Percentiles rank a stretch among this genome's conserved stretches.
Conservation (phyloP, 345 rosid species). For the Gossypium anomalum region DNA sequence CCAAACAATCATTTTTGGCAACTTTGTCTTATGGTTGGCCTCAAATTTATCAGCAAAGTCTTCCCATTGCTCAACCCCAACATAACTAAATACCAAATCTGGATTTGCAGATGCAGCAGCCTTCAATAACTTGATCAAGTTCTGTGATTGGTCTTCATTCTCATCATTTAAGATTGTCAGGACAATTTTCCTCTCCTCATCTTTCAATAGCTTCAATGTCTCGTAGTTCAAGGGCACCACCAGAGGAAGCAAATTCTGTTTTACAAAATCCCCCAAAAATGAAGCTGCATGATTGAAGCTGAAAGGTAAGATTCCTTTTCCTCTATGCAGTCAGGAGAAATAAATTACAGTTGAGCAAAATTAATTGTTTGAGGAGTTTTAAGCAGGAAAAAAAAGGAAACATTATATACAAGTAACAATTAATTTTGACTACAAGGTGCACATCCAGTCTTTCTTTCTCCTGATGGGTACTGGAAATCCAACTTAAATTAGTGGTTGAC, state of each 20-base stretch:
- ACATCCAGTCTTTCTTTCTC: no score
- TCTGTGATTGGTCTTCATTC: constrained; percentile 50
- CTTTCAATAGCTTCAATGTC: constrained; percentile 70
- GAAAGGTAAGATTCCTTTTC: constrained; percentile 3
- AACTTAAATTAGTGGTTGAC: no score
- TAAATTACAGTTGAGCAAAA: neutral
- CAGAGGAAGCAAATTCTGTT: constrained; percentile 76
- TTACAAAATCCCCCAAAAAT: constrained; percentile 72
- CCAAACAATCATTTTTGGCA: constrained; percentile 89
- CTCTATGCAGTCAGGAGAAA: neutral
- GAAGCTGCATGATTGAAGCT: constrained; percentile 49
- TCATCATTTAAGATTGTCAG: constrained; percentile 75
- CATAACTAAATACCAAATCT: constrained; percentile 76
- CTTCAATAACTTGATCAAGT: constrained; percentile 60
- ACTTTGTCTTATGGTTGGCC: constrained; percentile 42
- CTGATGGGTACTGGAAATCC: no score
- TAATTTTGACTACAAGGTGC: no score
- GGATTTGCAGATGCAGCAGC: constrained; percentile 96
- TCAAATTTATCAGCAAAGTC: constrained; percentile 80
- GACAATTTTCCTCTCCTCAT: constrained; percentile 76
- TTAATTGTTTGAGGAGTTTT: neutral
- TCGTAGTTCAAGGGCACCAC: constrained; percentile 71
- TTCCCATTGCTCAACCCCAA: constrained; percentile 71
- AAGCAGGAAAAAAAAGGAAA: neutral
- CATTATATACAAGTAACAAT: neutral